Evolutionary conservation across 1,284 basidiomycete genomes (phyloP), one percentile per base, ranked within the genome.

Genomic region (Phellopilus nigrolimitatus): DNA sequence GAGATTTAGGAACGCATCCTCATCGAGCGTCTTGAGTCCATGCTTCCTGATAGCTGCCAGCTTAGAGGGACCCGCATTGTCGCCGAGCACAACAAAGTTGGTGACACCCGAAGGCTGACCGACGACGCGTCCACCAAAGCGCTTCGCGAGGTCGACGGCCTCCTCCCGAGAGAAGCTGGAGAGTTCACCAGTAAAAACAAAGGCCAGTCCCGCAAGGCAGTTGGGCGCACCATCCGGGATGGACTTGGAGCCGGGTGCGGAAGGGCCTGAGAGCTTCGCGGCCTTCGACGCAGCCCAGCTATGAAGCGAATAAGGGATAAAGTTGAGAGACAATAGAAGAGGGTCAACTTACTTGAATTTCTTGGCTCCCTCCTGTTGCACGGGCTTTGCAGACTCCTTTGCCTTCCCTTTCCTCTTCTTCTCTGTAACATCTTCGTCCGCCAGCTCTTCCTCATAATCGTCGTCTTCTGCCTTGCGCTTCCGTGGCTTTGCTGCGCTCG

Each of bases 121-220:
- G 0, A 91, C 91, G 10, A 98, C 91, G 41, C 88, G 88, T 91
- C 84, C 95, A 58, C 93, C 92, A 64, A 86, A 95, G 4, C 94
- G 88, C 68, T 98, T 98, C 0, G 88, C 95, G 2, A 97, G 70
- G 58, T 95, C 91, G 33, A 76, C 64, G 0, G 91, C 89, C 61
- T 97, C 93, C 4, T 98, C 93, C 28, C 95, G 80, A 1, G 89
- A 84, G 53, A 99, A 82, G 51, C 87, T 89, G 40, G 78, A 80
- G 41, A 99, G 71, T 62, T 99, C 95, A 9, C 95, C 97, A 0
- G 94, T 97, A 60, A 99, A 99, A 21, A 99, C 97, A 60, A 99
- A 88, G 0, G 92, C 80, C 21, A 99, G 74, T 0, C 95, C 95
- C 0, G 84, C 79, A 2, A 99, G 75, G 64, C 90, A 93, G 61